These are phyloP conservation scores for Chlorella sp. DNA, from an alignment of 139 green algal genomes.

Conservation along the genomic window DNA sequence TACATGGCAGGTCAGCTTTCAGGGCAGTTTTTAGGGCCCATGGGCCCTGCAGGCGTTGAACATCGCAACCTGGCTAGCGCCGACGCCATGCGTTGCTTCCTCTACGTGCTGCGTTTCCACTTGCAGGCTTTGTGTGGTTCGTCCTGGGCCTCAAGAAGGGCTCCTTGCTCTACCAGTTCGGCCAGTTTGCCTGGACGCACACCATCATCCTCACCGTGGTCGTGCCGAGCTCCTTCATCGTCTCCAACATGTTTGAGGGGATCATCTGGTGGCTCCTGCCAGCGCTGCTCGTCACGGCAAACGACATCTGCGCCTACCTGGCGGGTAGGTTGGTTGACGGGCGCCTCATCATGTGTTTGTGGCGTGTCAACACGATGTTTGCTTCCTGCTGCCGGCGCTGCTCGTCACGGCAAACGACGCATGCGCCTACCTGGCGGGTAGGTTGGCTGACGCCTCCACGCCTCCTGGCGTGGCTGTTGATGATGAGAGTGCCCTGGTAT, in stretches of 20 bases:
- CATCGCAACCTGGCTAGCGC: too few species aligned
- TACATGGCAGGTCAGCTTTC: constrained; percentile 62
- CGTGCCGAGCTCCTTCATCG: constrained; percentile 82
- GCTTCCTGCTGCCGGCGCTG: constrained; percentile 88
- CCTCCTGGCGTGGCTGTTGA: too few species aligned
- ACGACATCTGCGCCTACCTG: constrained; percentile 96
- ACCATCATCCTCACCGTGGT: constrained; percentile 94
- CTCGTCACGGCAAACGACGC: constrained; percentile 98
- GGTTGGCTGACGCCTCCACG: too few species aligned
- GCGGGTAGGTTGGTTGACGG: too few species aligned
- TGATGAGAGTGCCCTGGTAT: too few species aligned
- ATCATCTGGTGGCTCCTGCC: constrained; percentile 97
- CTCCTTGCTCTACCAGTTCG: constrained; percentile 93
- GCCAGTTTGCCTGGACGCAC: constrained; percentile 97
- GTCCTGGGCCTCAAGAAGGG: constrained; percentile 87
- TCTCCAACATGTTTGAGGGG: constrained; percentile 48
- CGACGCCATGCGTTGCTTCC: too few species aligned
- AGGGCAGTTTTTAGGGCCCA: too few species aligned
- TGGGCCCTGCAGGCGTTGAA: neutral
- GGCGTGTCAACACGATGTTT: too few species aligned
- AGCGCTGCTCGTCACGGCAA: constrained; percentile 87
- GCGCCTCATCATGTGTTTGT: too few species aligned
- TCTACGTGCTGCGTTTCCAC: too few species aligned
- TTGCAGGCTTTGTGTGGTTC: constrained; percentile 81
- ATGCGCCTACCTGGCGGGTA: constrained; percentile 87